phyloP scores from a whole-genome alignment of 352 stramenopile genomes.

The Globisporangium lucens region DNA sequence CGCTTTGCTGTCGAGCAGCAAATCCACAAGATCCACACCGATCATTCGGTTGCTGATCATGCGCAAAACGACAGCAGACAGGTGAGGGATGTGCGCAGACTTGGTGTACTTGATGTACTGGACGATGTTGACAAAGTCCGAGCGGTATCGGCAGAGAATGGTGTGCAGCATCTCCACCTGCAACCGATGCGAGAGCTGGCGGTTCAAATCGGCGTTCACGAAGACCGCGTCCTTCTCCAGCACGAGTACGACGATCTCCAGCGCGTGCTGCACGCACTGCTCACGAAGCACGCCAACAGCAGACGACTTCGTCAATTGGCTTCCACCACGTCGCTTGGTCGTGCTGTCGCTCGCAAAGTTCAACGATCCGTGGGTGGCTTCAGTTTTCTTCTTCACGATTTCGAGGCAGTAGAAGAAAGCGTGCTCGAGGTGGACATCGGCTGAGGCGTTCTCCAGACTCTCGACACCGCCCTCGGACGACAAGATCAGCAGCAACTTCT shows the following conservation, averaged over 20 bases:
- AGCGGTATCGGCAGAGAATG: slow-evolving; percentile 64
- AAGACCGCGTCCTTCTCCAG: slow-evolving; percentile 70
- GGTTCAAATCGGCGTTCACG: slow-evolving; percentile 54
- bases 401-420: slow-evolving; percentile 84
- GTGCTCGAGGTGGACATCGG: slow-evolving; percentile 71
- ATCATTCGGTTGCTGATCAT: slow-evolving; percentile 65
- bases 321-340: slow-evolving; percentile 40
- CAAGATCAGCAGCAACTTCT: slow-evolving; percentile 70
- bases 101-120: slow-evolving; percentile 87
- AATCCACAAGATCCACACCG: slow-evolving; percentile 55
- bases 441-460: slow-evolving; percentile 65
- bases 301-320: slow-evolving; percentile 50
- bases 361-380: slow-evolving; percentile 63
- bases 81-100: slow-evolving; percentile 59
- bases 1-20: slow-evolving; percentile 62
- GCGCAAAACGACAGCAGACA: slow-evolving; percentile 67
- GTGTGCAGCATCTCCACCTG: slow-evolving; percentile 79
- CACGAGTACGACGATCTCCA: slow-evolving; percentile 75
- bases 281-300: slow-evolving; percentile 52
- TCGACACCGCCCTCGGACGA: slow-evolving; percentile 68
- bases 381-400: slow-evolving; percentile 69
- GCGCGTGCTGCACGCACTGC: slow-evolving; percentile 66
- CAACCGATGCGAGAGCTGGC: slow-evolving; percentile 50
- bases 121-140: slow-evolving; percentile 76
- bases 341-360: slow-evolving; percentile 56